Evolutionary conservation across 75 land plant genomes (phyloP), one percentile per base, ranked within the genome.

Genomic region (Ceratopteris richardii): DNA sequence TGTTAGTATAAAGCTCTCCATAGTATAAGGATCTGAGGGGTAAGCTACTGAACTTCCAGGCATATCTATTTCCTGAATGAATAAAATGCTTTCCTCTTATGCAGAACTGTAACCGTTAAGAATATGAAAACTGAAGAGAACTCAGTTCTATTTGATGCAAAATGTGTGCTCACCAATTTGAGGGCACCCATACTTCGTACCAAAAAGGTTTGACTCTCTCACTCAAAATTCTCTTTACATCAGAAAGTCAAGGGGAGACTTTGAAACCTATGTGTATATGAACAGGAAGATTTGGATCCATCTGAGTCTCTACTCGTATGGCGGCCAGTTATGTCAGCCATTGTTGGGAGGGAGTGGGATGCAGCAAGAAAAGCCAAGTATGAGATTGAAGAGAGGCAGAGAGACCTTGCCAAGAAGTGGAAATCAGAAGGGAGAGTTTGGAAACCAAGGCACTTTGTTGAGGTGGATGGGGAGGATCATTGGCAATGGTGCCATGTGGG

Each of bases 241-340:
- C n/a, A n/a, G n/a, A n/a, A n/a, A n/a, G n/a, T n/a, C n/a, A n/a
- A n/a, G n/a, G n/a, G n/a, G n/a, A n/a, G n/a, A n/a, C n/a, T n/a
- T n/a, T 14, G 19, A 12, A 29, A 22, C 1, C 31, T 18, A 14
- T 1, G 0, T 43, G 48, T 42, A 27, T 0, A 62, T 44, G 14
- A 2, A 52, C 24, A 25, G 30, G 85, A 63, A 0, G 29, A 18
- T 5, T 2, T 91, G 30, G 51, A 54, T 23, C 58, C 71, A 22
- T 77, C 62, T 18, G 97, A 91, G 61, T 91, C 97, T 24, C 70
- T 68, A 6, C 25, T 68, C 19, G 83, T 87, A 11, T 91, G 97
- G 97, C 17, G 74, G 6, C 73, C 75, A 29, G 81, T 87, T 53
- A 81, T 79, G 57, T 69, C 57, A 42, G 64, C 67, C 48, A 87